phyloP scores from a whole-genome alignment of 495 filamentous ascomycete species.

The Glonium stellatum region DNA sequence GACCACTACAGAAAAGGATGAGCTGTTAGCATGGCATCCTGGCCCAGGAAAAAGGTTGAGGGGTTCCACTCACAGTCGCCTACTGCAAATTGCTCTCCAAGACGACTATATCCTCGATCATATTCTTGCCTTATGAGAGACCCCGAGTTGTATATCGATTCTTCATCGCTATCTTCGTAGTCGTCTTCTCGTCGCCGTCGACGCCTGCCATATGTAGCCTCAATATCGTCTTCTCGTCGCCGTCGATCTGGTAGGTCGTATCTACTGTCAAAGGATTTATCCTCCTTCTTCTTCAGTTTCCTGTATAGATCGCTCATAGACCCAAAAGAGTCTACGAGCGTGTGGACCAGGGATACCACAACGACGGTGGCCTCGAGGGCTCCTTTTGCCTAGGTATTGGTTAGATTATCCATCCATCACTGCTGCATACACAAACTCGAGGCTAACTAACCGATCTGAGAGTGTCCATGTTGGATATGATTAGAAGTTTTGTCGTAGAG shows the following conservation, averaged over 20 bases:
- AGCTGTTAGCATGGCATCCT: not conserved
- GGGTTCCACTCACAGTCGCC: conserved; percentile 15
- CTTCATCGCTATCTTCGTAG: conserved; percentile 15
- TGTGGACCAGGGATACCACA: conserved; percentile 17
- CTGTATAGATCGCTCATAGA: conserved; percentile 16
- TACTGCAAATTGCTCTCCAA: conserved; percentile 16
- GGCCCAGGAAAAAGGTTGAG: not conserved
- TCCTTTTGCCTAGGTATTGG: conserved; percentile 6
- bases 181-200: conserved; percentile 1
- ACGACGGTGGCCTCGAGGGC: conserved; percentile 7
- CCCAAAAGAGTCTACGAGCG: conserved; percentile 12
- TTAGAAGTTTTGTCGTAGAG: not conserved
- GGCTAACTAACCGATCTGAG: not conserved
- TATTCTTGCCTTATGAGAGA: conserved; percentile 9
- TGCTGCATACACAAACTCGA: not conserved
- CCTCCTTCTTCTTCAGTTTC: conserved; percentile 22
- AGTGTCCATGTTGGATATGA: not conserved
- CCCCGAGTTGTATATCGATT: conserved; percentile 7
- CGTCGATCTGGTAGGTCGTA: not conserved
- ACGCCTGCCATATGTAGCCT: not conserved
- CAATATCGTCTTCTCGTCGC: not conserved
- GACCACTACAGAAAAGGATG: conserved; percentile 9
- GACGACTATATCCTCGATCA: conserved; percentile 10
- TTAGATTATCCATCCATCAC: not conserved
- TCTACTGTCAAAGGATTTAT: conserved; percentile 13